phyloP scores from a whole-genome alignment of 1,284 basidiomycete genomes.

The Moniliella sp. region DNA sequence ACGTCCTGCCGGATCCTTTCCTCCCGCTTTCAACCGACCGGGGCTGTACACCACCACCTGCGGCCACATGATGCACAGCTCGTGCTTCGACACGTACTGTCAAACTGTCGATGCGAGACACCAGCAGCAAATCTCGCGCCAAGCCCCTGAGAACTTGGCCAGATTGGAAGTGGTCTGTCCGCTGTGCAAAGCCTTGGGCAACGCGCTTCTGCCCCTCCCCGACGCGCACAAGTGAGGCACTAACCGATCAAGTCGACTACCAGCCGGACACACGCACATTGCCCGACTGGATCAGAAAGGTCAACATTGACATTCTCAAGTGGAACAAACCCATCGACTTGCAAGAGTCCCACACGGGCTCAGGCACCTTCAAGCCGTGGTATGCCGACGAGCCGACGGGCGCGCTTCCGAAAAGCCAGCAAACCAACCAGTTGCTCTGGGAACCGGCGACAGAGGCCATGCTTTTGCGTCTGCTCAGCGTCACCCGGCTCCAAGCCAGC shows the following conservation, averaged over 20 bases:
- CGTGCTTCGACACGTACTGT: slow-evolving; percentile 46
- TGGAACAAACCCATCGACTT: slow-evolving; percentile 12
- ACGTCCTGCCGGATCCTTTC: slow-evolving; percentile 37
- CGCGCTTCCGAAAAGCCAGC: too few species aligned
- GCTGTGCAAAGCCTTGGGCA: slow-evolving; percentile 89
- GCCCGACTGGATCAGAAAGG: slow-evolving; percentile 29
- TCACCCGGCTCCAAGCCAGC: too few species aligned
- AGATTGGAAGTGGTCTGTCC: slow-evolving; percentile 91
- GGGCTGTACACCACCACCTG: slow-evolving; percentile 69
- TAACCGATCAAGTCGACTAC: too few species aligned
- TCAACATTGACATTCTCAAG: slow-evolving; percentile 33
- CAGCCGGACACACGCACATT: slow-evolving; percentile 12
- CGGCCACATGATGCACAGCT: slow-evolving; percentile 89
- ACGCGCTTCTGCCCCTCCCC: slow-evolving; percentile 67
- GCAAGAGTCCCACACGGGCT: slow-evolving; percentile 22
- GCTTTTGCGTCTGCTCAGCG: too few species aligned
- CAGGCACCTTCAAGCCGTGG: slow-evolving; percentile 26
- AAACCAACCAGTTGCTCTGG: too few species aligned
- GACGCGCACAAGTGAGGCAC: slow-evolving; percentile 1
- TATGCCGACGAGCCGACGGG: slow-evolving; percentile 8
- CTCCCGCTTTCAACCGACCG: slow-evolving; percentile 9
- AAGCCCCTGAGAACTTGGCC: slow-evolving; percentile 77
- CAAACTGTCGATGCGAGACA: slow-evolving; percentile 41
- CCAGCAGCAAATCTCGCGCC: slow-evolving; percentile 65
- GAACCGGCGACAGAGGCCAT: too few species aligned